Percentiles rank a stretch among this genome's conserved stretches.
Conservation (phyloP, 2,329 filamentous ascomycete species). For the Tolypocladium pustulatum region DNA sequence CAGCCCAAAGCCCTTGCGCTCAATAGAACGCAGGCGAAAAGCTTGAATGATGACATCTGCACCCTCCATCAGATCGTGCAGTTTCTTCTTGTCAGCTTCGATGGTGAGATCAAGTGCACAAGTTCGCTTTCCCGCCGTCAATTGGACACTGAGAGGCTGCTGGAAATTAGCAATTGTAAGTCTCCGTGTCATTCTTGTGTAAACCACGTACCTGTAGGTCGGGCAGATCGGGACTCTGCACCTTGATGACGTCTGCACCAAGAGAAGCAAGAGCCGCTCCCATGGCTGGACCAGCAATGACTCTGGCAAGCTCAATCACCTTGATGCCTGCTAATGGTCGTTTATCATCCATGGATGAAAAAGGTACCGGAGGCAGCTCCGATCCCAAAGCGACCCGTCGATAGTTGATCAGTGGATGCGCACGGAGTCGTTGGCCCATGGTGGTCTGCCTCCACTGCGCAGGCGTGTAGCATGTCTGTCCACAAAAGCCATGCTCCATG, state of each 20-base stretch:
- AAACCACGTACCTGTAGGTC: slow-evolving; percentile 41
- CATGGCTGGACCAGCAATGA: slow-evolving; percentile 37
- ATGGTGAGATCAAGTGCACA: slow-evolving; percentile 33
- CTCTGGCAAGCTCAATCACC: slow-evolving; percentile 37
- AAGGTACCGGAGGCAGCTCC: slow-evolving; percentile 20
- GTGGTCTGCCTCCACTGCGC: slow-evolving; percentile 15
- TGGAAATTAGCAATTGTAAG: no score
- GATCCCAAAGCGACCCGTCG: slow-evolving; percentile 21
- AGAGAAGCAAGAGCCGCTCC: slow-evolving; percentile 29
- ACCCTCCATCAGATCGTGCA: slow-evolving; percentile 31
- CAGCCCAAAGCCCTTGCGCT: slow-evolving; percentile 28
- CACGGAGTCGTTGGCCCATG: slow-evolving; percentile 7
- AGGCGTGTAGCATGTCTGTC: slow-evolving; percentile 14
- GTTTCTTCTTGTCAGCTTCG: slow-evolving; percentile 23
- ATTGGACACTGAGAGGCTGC: slow-evolving; percentile 34
- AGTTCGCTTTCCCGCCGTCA: slow-evolving; percentile 16
- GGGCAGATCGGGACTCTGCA: slow-evolving; percentile 27
- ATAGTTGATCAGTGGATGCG: slow-evolving; percentile 24
- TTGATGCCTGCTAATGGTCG: slow-evolving; percentile 33
- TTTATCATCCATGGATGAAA: slow-evolving; percentile 16
- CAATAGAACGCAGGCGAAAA: slow-evolving; percentile 28
- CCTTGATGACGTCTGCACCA: slow-evolving; percentile 23
- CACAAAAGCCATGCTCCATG: slow-evolving; percentile 13
- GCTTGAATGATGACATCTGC: slow-evolving; percentile 26
- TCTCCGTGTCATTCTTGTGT: no score